Evolutionary conservation across 148 eudicot species (phyloP), one percentile per base, ranked within the genome.

Genomic region (Diospyros lotus): DNA sequence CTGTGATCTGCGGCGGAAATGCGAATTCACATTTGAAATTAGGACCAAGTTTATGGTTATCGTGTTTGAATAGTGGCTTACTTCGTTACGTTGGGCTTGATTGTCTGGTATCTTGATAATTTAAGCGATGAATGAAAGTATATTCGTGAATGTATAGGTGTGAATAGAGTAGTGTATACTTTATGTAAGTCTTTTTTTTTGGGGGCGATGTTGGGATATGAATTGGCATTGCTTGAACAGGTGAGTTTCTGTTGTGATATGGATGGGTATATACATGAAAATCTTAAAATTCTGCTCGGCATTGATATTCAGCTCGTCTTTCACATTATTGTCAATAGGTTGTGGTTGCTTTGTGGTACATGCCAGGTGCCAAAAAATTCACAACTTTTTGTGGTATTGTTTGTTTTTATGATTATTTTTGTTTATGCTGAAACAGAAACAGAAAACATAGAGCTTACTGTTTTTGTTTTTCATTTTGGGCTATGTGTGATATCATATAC

Each of bases 21-120:
- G 73, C 61, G 60, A 38, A 56, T 71, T 71, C 63, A n/a, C 73
- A 42, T 55, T 56, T 71, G 51, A 71, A 71, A 71, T 55, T 51
- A 52, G 12, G 63, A 58, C 62, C 54, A 45, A 40, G 41, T 0
- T 28, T 28, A 28, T 28, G 45, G 58, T 53, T n/a, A 48, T 70
- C 2, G 18, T 54, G 61, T 70, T 70, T 69, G n/a, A 55, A 6
- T 9, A 3, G 55, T 71, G 63, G 28, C 13, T 42, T 71, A 14
- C 12, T 71, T 18, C 0, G 13, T 71, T 9, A 40, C 43, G 14
- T 41, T 2, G 18, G 11, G 63, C 48, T 15, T 56, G 46, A 39
- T 11, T 52, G 58, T 69, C 40, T 7, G 44, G 60, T 14, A 53
- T 12, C 5, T 67, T 15, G 50, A 66, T 61, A 61, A 38, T 66